Evolutionary conservation across 2,329 filamentous ascomycete species (phyloP).

Genomic region (Mycosphaerelloides madeirae): DNA sequence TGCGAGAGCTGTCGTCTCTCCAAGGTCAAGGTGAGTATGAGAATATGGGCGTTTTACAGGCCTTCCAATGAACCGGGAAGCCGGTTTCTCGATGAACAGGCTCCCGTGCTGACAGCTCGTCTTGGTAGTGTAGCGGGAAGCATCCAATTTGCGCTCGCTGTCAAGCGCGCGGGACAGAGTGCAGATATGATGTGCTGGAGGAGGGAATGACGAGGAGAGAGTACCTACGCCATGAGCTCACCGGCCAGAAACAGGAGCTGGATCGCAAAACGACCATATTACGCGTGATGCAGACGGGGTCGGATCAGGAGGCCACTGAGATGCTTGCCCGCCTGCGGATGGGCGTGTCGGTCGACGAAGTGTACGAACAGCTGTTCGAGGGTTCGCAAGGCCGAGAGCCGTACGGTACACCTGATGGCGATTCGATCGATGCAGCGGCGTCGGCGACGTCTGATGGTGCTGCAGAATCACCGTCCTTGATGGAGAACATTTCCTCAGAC

Average conservation of each 20-base stretch:
- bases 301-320: slow-evolving; percentile 20
- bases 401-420: too few species aligned
- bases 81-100: too few species aligned
- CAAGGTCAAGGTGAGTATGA: not conserved
- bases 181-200: slow-evolving; percentile 20
- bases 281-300: slow-evolving; percentile 16
- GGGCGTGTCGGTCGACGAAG: slow-evolving; percentile 15
- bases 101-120: too few species aligned
- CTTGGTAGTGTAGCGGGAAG: slow-evolving; percentile 5
- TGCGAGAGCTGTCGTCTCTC: not conserved
- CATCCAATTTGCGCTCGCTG: slow-evolving; percentile 19
- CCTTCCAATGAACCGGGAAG: too few species aligned
- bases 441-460: too few species aligned
- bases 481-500: too few species aligned
- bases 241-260: slow-evolving; percentile 10
- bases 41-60: too few species aligned
- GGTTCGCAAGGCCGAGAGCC: too few species aligned
- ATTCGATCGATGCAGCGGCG: too few species aligned
- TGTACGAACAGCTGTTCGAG: not conserved
- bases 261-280: slow-evolving; percentile 14
- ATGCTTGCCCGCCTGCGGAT: slow-evolving; percentile 20
- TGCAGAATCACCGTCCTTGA: too few species aligned
- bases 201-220: slow-evolving; percentile 23
- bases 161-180: slow-evolving; percentile 7
- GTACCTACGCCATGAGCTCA: slow-evolving; percentile 16